Conservation (phyloP, 73 alveolate genomes). For the Paramecium caudatum region DNA sequence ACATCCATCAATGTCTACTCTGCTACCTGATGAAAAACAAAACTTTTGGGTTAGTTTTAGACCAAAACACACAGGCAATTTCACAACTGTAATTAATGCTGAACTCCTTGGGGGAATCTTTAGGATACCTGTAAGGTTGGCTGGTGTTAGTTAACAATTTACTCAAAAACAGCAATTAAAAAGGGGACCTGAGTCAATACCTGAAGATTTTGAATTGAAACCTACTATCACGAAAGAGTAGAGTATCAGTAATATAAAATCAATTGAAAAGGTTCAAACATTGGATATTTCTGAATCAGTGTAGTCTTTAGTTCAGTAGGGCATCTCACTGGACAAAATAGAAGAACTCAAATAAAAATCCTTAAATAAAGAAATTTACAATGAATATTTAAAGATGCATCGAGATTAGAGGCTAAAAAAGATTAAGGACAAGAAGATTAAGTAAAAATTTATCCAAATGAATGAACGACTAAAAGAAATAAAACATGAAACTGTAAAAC, state of each 20-base stretch:
- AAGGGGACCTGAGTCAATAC: conserved; percentile 89
- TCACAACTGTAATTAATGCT: conserved; percentile 84
- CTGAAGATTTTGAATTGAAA: conserved; percentile 84
- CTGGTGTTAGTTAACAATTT: conserved; percentile 88
- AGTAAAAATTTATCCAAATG: conserved; percentile 79
- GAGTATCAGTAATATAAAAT: conserved; percentile 31
- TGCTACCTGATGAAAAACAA: conserved; percentile 92
- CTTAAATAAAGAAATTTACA: conserved; percentile 76
- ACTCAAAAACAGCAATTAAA: conserved; percentile 77
- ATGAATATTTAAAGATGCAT: conserved; percentile 81
- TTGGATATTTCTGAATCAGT: conserved; percentile 59
- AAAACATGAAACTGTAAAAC: conserved; percentile 83
- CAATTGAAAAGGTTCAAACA: conserved; percentile 54
- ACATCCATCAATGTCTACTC: conserved; percentile 90
- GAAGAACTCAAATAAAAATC: conserved; percentile 79
- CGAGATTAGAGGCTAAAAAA: conserved; percentile 78
- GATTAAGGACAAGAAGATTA: conserved; percentile 80
- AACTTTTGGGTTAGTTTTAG: conserved; percentile 93
- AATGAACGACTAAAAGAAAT: conserved; percentile 85
- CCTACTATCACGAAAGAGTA: conserved; percentile 6
- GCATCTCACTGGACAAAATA: conserved; percentile 79
- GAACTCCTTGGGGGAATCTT: conserved; percentile 91
- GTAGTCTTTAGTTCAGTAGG: conserved; percentile 19
- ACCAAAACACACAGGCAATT: conserved; percentile 97
- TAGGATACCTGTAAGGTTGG: conserved; percentile 92